Evolutionary conservation across 164 flowering plant species (phyloP), one percentile per base, ranked within the genome.

Genomic region (Vitis amurensis): DNA sequence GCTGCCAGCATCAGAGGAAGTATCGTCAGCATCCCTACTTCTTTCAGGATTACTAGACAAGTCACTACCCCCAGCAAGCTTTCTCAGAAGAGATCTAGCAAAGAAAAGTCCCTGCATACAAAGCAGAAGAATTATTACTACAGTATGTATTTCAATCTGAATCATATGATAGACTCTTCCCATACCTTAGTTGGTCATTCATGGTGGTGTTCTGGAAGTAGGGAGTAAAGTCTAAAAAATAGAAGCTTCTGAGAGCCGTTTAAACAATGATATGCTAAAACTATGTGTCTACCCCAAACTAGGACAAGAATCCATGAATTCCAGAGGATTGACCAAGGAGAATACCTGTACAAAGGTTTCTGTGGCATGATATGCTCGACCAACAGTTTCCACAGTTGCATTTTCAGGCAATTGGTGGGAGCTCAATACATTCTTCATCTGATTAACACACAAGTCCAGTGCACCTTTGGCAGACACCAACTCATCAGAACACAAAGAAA

Each of bases 1-100:
- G 83, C 98, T 93, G 61, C 98, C 97, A 79, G 97, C 88, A 84
- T 93, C 99, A 47, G 99, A 91, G 60, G 97, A 95, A 67, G 85
- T 72, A 78, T 95, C 99, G 84, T 95, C 99, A 74, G 78, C 76
- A 55, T 93, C 99, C 75, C 82, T 86, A 71, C 78, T 79, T 81
- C 84, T 90, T 64, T 95, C 98, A 55, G 83, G 77, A 82, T 72
- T 81, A 76, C 79, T 77, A 57, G 89, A 69, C 64, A 86, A 70
- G n/a, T 94, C 98, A 84, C 75, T 81, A 59, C 75, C 85, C 65
- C 95, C 97, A 61, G 81, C 76, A 70, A 91, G 77, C 80, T 88
- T 95, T 80, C 92, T 86, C 59, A 95, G 82, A 78, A 81, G 87
- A 50, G 89, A 75, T 81, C 87, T 93, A 64, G 97, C 87, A 87